Base-by-base conservation (phyloP, 1,284 basidiomycete species). In the Irpex sp. region DNA sequence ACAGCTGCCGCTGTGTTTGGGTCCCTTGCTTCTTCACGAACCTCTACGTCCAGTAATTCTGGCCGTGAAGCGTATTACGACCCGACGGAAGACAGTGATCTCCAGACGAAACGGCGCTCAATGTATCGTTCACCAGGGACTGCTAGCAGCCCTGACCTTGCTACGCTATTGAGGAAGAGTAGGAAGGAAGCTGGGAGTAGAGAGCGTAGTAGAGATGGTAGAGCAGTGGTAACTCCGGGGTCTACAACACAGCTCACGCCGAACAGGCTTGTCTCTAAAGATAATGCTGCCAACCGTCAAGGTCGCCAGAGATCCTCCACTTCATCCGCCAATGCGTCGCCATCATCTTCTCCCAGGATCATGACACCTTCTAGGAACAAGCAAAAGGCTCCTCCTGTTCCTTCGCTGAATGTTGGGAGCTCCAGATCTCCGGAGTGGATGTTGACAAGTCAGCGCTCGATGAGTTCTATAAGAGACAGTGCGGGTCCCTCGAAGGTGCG, bases 71-170 rank as follows among this genome's bases (percentile, higher is more conserved):
- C 86, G 52, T 84, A 83, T 70, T 83, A 82, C 76, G 88, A 91
- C 74, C 79, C 82, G 40, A 47, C 58, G 47, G 87, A 88, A 66
- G 87, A 88, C 65, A 70, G 77, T 4, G 87, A 88, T 68, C 81
- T 83, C 68, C 84, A 88, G 69, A 85, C 85, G 19, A 91, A 92
- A 74, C 85, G 92, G 51, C 83, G 93, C 60, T 93, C 91, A 67
- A 86, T 96, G 78, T 94, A 94, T 74, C 84, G 94, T 64, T 89
- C 91, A n/a, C 81, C 90, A 5, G 94, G 93, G 57, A 94, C 92
- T 1, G 91, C 93, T 26, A 93, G 91, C 69, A 93, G 91, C 69
- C 94, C 94, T 26, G 94, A 97, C 75, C 81, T 96, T 26, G 91
- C 92, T 3, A 94, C 92, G 2, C 81, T 96, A 62, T 77, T 94